phyloP scores from a whole-genome alignment of 768 basidiomycete genomes.

The Agrocybe pediades region DNA sequence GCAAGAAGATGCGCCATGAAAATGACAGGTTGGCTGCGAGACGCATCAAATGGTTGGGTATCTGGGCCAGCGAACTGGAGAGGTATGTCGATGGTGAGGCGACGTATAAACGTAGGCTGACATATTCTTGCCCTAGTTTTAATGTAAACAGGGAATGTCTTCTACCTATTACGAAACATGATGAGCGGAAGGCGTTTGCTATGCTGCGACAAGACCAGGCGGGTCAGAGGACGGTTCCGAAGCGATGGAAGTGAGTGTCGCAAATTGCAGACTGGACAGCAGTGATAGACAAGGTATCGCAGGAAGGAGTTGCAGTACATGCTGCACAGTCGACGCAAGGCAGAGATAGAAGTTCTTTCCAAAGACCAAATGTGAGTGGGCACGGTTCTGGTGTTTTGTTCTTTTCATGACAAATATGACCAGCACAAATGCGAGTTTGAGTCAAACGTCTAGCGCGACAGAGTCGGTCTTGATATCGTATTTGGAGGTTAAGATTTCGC shows the following conservation, averaged over 20 bases:
- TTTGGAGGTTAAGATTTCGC: slow-evolving; percentile 6
- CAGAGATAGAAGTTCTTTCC: slow-evolving; percentile 81
- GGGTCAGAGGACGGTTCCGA: slow-evolving; percentile 44
- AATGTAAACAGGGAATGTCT: slow-evolving; percentile 60
- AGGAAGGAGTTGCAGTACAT: slow-evolving; percentile 84
- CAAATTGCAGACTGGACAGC: background rate
- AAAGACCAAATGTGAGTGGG: background rate
- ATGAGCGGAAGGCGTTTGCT: slow-evolving; percentile 68
- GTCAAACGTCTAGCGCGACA: no score
- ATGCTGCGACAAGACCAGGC: slow-evolving; percentile 19
- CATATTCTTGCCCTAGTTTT: slow-evolving; percentile 40
- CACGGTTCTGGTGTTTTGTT: background rate
- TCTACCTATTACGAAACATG: slow-evolving; percentile 68
- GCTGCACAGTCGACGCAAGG: slow-evolving; percentile 82
- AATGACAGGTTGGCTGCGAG: slow-evolving; percentile 63
- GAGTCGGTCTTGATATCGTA: slow-evolving; percentile 4
- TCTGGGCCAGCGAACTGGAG: slow-evolving; percentile 68
- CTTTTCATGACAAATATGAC: background rate
- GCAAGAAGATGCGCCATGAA: slow-evolving; percentile 70
- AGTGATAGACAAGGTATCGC: background rate
- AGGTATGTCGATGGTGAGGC: slow-evolving; percentile 40
- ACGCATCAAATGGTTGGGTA: slow-evolving; percentile 79
- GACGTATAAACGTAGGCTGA: background rate
- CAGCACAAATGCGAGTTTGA: no score
- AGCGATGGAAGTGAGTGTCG: slow-evolving; percentile 61